A percentile compares a stretch with the other conserved stretches of the same genome.
Evolutionary conservation across 2,329 filamentous ascomycete species (phyloP).

Genomic region (Biscogniauxia sp.): DNA sequence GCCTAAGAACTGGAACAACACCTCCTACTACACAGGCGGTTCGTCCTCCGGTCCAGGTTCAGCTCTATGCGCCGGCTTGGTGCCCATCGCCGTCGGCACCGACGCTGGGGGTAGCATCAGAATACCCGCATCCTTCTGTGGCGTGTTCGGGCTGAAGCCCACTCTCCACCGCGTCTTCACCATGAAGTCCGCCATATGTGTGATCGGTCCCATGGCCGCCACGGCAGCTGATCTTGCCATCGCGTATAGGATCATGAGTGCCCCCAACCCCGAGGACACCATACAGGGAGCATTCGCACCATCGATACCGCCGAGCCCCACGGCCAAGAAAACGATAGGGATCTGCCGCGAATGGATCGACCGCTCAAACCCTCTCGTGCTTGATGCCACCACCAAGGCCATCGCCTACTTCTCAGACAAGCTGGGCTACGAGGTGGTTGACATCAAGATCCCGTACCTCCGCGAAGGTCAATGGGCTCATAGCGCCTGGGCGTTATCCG

Average conservation of each 20-base stretch:
- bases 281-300: constrained; percentile 63
- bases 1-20: constrained; percentile 75
- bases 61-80: constrained; percentile 64
- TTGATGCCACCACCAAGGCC: constrained; percentile 58
- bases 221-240: constrained; percentile 76
- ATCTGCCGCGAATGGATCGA: constrained; percentile 68
- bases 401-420: constrained; percentile 49
- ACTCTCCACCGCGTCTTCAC: constrained; percentile 67
- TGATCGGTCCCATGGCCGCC: constrained; percentile 72
- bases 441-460: constrained; percentile 66
- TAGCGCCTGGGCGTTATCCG: constrained; percentile 71
- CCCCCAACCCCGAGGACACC: constrained; percentile 63
- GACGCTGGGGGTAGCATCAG: constrained; percentile 76
- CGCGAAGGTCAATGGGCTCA: constrained; percentile 74
- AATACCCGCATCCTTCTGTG: constrained; percentile 73
- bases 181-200: constrained; percentile 53
- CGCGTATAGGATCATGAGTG: constrained; percentile 77
- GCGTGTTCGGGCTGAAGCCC: constrained; percentile 78
- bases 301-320: constrained; percentile 43
- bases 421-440: constrained; percentile 48
- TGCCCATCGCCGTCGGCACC: constrained; percentile 73
- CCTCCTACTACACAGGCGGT: constrained; percentile 74
- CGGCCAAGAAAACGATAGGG: constrained; percentile 63
- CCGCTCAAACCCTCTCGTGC: constrained; percentile 63
- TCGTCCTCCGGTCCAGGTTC: constrained; percentile 78